These are phyloP conservation scores for Candida nonsorbophila DNA, from an alignment of 805 yeast species.

Conservation along the genomic window DNA sequence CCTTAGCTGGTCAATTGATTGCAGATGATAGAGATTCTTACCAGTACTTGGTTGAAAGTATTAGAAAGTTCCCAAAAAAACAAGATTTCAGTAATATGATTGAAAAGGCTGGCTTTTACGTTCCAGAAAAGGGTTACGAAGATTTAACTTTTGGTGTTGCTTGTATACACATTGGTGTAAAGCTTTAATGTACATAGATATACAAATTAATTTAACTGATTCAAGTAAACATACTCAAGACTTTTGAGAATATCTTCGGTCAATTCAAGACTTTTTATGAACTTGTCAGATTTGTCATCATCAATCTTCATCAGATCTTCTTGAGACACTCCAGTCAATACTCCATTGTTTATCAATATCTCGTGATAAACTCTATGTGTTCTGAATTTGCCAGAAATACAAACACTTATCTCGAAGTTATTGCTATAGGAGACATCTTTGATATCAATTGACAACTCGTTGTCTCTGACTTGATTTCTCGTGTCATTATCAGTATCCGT, in stretches of 20 bases:
- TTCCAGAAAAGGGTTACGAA: constrained; percentile 85
- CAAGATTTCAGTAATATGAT: constrained; percentile 89
- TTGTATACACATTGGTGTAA: constrained; percentile 92
- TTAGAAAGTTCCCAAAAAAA: constrained; percentile 86
- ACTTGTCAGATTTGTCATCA: constrained; percentile 8
- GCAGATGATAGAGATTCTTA: constrained; percentile 96
- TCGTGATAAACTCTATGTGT: constrained; percentile 9
- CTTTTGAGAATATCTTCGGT: constrained; percentile 27
- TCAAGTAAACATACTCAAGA: constrained; percentile 11
- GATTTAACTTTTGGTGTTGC: constrained; percentile 92
- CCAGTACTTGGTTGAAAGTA: constrained; percentile 93
- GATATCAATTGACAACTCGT: constrained; percentile 16
- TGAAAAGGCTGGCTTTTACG: constrained; percentile 88
- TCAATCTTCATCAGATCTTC: constrained; percentile 20
- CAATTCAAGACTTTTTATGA: constrained; percentile 20
- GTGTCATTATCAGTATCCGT: constrained; percentile 9
- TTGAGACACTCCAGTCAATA: no score
- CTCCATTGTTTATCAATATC: not conserved
- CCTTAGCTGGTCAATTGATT: constrained; percentile 91
- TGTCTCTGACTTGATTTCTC: constrained; percentile 10
- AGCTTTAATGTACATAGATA: no score
- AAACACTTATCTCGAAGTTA: constrained; percentile 4
- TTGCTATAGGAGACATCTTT: constrained; percentile 15
- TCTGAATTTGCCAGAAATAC: constrained; percentile 12
- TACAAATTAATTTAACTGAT: no score